Evolutionary conservation across 345 rosid genomes (phyloP).

Genomic region (Turnera subulata): DNA sequence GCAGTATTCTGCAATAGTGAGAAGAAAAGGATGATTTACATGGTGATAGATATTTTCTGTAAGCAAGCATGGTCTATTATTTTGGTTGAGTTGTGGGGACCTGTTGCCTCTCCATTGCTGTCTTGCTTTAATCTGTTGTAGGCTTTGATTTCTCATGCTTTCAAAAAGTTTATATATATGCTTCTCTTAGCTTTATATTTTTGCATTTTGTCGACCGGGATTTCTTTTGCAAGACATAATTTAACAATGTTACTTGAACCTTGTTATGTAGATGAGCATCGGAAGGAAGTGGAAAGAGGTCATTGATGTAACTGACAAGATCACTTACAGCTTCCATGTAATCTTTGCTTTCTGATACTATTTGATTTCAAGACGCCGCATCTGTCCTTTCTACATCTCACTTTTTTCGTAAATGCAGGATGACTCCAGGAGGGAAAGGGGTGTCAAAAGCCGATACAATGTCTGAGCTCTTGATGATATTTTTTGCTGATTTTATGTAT

Average conservation of each 20-base stretch:
- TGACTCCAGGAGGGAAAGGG: conserved; percentile 62
- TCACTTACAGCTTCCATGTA: conserved; percentile 81
- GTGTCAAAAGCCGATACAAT: conserved; percentile 51
- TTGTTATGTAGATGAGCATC: conserved; percentile 57
- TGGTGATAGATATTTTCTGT: no score
- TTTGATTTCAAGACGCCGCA: conserved; percentile 2
- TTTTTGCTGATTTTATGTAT: conserved; percentile 4
- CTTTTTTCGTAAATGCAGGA: conserved; percentile 47
- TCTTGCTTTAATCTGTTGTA: no score
- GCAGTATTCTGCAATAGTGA: no score
- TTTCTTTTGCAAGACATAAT: background rate
- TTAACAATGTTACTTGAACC: background rate
- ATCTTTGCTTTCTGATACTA: conserved; percentile 10
- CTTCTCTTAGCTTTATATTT: no score
- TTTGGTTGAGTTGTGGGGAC: no score
- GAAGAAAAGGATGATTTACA: no score
- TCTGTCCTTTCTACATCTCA: conserved; percentile 3
- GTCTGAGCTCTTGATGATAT: conserved; percentile 35
- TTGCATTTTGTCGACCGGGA: no score
- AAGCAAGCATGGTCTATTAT: no score
- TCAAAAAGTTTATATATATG: no score
- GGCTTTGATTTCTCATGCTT: no score
- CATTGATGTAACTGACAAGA: conserved; percentile 62
- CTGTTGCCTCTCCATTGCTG: no score
- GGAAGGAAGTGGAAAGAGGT: conserved; percentile 98